Conservation (phyloP, 1,139 yeast species). For the Entelexis sorbosivorans region DNA sequence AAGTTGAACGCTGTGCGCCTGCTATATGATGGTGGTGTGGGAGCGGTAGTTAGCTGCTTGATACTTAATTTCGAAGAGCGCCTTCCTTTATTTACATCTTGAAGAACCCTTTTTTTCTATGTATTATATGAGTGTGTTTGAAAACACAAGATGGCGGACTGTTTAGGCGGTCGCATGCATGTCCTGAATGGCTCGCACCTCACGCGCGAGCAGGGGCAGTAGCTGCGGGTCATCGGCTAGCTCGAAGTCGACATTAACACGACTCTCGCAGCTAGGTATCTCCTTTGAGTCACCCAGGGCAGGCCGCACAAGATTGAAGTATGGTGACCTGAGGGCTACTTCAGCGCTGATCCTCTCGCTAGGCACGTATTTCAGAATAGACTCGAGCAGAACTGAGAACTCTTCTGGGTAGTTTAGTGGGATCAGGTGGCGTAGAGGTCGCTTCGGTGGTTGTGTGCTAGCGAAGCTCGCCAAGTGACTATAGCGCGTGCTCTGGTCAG, state of each 20-base stretch:
- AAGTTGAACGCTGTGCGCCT: too few species aligned
- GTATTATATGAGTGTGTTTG: not conserved
- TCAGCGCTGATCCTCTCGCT: conserved; percentile 65
- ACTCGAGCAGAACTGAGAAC: conserved; percentile 43
- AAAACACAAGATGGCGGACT: too few species aligned
- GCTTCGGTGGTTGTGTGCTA: not conserved
- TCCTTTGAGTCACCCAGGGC: not conserved
- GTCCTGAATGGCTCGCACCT: conserved; percentile 7
- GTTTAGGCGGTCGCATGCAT: not conserved
- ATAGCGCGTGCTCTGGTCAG: not conserved
- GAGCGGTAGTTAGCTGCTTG: too few species aligned
- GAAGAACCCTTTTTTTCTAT: too few species aligned
- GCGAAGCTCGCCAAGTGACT: not conserved
- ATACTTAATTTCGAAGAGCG: too few species aligned
- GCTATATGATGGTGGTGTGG: too few species aligned
- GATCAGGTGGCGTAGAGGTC: conserved; percentile 3
- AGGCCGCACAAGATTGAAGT: conserved; percentile 61
- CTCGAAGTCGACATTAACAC: conserved; percentile 40
- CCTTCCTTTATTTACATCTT: too few species aligned
- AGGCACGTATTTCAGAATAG: conserved; percentile 71
- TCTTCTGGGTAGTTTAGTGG: conserved; percentile 3
- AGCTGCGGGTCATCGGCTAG: conserved; percentile 32
- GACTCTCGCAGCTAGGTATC: not conserved
- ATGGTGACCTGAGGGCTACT: conserved; percentile 72
- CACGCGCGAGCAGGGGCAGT: conserved; percentile 7